Base-by-base conservation (phyloP, 2,329 filamentous ascomycete genomes). In the Macroventuria anomochaeta region DNA sequence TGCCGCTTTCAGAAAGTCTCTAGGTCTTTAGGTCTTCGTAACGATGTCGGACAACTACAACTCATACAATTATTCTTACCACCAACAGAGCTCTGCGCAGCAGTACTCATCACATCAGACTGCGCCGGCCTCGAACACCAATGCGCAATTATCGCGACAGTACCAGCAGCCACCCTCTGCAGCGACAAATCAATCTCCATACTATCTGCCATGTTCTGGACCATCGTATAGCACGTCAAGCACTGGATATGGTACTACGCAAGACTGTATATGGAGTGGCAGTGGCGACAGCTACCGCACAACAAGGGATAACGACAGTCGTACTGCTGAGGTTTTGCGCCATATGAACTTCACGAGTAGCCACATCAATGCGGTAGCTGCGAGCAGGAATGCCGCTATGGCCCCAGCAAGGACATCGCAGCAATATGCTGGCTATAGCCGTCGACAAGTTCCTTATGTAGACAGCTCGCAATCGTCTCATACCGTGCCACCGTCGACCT, bases 261-360 rank as follows among this genome's bases (percentile, higher is more conserved):
- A 69, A 34, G 63, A 63, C 15, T 58, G 47, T 18, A 53, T 59
- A 3, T 69, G 69, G 71, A 57, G 46, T 18, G 51, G 55, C 13
- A 66, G 42, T 39, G 25, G 28, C 18, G 20, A 40, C n/a, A 65
- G 40, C 46, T 69, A 71, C 64, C 63, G 61, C 12, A 59, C 49
- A 7, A 62, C 59, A 18, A 58, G 59, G 5, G 69, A 71, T 44
- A 65, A 62, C 10, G 68, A 65, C 7, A 69, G 59, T 36, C 54
- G 63, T 20, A 71, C 71, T 25, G 70, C 71, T 25, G 68, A 75
- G 52, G 69, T 68, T 17, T 46, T 73, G 38, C 64, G 53, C 36
- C 71, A 69, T 29, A 69, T 74, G 64, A 73, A 70, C 63, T 74
- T 65, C 38, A 64, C 62, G 4, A 41, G 59, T 38, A 57, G 46